These are phyloP conservation scores for Hypoxylon sp. DNA, from an alignment of 2,329 filamentous ascomycete genomes.

Conservation along the genomic window DNA sequence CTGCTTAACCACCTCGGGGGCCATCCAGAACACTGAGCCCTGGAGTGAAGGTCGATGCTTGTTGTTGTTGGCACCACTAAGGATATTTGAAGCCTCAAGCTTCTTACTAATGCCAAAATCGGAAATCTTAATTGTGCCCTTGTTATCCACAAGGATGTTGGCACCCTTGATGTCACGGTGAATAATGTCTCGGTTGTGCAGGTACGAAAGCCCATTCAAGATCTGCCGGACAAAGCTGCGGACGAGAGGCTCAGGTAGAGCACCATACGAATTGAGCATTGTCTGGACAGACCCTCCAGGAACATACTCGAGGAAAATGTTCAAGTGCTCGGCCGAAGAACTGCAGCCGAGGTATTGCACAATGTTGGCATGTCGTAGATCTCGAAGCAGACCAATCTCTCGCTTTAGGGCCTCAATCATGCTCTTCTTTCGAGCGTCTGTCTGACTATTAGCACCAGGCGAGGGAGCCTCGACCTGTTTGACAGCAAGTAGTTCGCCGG, in stretches of 20 bases:
- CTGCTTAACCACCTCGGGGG: conserved; percentile 97
- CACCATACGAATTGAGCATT: conserved; percentile 98
- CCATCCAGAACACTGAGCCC: conserved; percentile 99
- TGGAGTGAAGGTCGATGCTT: conserved; percentile 85
- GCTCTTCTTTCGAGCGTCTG: conserved; percentile 92
- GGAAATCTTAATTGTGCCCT: conserved; percentile 98
- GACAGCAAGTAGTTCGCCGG: conserved; percentile 96
- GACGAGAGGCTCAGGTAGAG: conserved; percentile 91
- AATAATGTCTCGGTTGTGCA: conserved; percentile 95
- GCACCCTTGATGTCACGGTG: conserved; percentile 99
- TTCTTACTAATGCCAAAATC: conserved; percentile 99
- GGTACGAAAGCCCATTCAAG: conserved; percentile 89
- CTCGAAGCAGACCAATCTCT: conserved; percentile 93
- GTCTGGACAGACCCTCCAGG: conserved; percentile 97
- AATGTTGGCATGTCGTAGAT: conserved; percentile 96
- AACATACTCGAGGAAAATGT: conserved; percentile 99
- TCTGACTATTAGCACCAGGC: conserved; percentile 81
- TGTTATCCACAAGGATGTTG: conserved; percentile 99
- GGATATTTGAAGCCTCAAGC: conserved; percentile 89
- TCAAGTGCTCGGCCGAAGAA: conserved; percentile 90
- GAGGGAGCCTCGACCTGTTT: conserved; percentile 96
- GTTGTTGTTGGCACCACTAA: conserved; percentile 77
- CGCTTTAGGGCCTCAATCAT: conserved; percentile 99
- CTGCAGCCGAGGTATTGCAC: conserved; percentile 98
- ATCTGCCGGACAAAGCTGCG: conserved; percentile 98